Percentiles rank a stretch among this genome's conserved stretches.
Evolutionary conservation across 371 early-diverging fungal species (phyloP).

Genomic region (Apophysomyces trapeziformis): DNA sequence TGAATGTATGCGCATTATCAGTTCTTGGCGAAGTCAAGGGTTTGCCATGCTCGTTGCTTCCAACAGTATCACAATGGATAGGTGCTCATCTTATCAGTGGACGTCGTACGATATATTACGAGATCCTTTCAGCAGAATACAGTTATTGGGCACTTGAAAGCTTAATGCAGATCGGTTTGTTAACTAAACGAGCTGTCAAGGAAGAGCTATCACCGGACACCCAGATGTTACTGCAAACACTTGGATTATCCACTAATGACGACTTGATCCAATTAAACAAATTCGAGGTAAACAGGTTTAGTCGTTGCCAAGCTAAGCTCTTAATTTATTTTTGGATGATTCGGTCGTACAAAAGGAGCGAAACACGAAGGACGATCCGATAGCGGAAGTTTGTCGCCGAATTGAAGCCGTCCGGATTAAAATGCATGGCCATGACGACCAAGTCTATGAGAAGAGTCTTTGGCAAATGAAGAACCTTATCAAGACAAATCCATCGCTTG

Average conservation of each 20-base stretch:
- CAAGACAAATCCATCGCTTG: slow-evolving; percentile 22
- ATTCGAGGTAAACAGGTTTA: background rate
- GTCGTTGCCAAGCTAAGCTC: background rate
- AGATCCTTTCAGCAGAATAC: slow-evolving; percentile 38
- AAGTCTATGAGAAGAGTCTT: slow-evolving; percentile 35
- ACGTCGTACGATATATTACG: slow-evolving; percentile 39
- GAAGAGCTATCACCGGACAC: slow-evolving; percentile 33
- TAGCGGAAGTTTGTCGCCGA: slow-evolving; percentile 28
- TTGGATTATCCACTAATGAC: slow-evolving; percentile 36
- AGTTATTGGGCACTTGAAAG: slow-evolving; percentile 24
- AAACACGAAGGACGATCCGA: slow-evolving; percentile 14
- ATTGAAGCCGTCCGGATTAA: slow-evolving; percentile 31
- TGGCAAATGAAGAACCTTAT: slow-evolving; percentile 32
- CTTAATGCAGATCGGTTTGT: slow-evolving; percentile 24
- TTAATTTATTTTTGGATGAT: background rate
- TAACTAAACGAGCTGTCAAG: slow-evolving; percentile 23
- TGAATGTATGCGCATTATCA: slow-evolving; percentile 34
- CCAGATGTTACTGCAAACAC: slow-evolving; percentile 33
- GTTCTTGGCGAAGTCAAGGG: slow-evolving; percentile 27
- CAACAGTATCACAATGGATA: slow-evolving; percentile 37
- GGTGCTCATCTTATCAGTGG: slow-evolving; percentile 45
- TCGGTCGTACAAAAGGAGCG: background rate
- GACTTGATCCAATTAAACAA: slow-evolving; percentile 18
- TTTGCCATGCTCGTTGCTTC: slow-evolving; percentile 29
- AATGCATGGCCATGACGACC: slow-evolving; percentile 21